Base-by-base conservation (phyloP, 2,329 filamentous ascomycete species). In the Aaosphaeria pasadenensis region DNA sequence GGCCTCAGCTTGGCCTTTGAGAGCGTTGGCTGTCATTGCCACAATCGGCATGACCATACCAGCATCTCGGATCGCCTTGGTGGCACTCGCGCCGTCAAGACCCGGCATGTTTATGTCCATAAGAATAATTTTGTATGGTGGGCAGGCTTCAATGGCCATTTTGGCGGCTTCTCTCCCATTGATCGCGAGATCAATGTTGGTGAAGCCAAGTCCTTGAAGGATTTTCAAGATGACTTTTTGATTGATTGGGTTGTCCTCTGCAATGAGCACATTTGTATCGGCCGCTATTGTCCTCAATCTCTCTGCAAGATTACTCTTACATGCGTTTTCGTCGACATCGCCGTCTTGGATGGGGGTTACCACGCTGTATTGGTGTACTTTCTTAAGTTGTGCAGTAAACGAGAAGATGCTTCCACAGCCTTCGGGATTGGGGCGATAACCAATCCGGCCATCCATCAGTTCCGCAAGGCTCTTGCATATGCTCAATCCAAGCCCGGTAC, bases 391-490 rank as follows among this genome's bases (percentile, higher is more conserved):
- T 4, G 72, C 71, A 0, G 73, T 77, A 49, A 82, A 75, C 77
- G 76, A 81, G 52, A 81, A 81, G 1, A 62, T 55, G 55, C 77
- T 81, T 6, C 79, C 79, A 1, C 60, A 62, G 3, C 70, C 67
- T 9, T 74, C 70, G 0, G 72, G 71, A 44, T 81, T 81, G 0
- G 72, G 67, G 29, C 63, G 63, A 52, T 72, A 78, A 4, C 76
- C 76, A 13, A 80, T 73, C 3, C 73, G 63, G 1, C 82, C 82
- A 24, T 77, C 77, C 79, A 83, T 82, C 28, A 82, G 69, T 56
- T 81, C 77, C 1, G 75, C 75, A 7, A 83, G 59, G 45, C 75
- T 79, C 56, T 81, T 82, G 52, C 78, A 81, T 35, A 83, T 83
- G 7, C 78, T 79, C 3, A 83, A 64, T 2, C 80, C 80, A 2